Evolutionary conservation across 2,329 filamentous ascomycete genomes (phyloP).

Genomic region (Blastomyces emzantsi): DNA sequence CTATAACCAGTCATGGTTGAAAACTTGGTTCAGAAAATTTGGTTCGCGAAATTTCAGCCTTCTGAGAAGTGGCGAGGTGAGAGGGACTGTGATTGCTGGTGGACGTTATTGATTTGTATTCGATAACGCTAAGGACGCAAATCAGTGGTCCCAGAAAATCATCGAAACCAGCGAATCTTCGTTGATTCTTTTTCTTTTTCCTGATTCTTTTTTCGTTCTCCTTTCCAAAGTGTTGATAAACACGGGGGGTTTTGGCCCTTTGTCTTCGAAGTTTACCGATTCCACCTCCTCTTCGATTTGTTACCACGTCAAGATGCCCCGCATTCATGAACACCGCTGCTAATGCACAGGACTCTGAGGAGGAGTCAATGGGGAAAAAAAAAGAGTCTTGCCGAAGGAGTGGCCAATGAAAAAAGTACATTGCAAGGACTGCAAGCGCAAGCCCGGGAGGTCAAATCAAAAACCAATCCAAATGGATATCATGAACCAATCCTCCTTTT

Average conservation of each 20-base stretch:
- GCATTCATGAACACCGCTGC: background rate
- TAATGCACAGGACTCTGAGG: background rate
- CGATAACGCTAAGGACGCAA: background rate
- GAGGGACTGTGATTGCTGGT: background rate
- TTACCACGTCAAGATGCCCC: background rate
- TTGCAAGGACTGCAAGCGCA: background rate
- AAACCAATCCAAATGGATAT: background rate
- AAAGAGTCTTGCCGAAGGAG: background rate
- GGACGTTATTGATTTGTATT: background rate
- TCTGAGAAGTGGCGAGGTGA: background rate
- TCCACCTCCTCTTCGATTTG: background rate
- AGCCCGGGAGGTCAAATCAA: background rate
- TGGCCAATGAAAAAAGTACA: background rate
- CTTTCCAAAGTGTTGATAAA: background rate
- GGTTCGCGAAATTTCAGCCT: background rate
- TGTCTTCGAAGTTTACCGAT: background rate
- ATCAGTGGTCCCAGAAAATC: background rate
- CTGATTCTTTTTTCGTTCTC: background rate
- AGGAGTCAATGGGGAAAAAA: background rate
- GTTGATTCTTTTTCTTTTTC: background rate
- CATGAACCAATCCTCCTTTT: background rate
- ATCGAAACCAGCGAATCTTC: background rate
- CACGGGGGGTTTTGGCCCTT: background rate
- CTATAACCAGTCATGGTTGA: constrained; percentile 17
- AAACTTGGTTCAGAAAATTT: background rate